Base-by-base conservation (phyloP, 108 stramenopile genomes). In the Pseudonitzschia multistriata region DNA sequence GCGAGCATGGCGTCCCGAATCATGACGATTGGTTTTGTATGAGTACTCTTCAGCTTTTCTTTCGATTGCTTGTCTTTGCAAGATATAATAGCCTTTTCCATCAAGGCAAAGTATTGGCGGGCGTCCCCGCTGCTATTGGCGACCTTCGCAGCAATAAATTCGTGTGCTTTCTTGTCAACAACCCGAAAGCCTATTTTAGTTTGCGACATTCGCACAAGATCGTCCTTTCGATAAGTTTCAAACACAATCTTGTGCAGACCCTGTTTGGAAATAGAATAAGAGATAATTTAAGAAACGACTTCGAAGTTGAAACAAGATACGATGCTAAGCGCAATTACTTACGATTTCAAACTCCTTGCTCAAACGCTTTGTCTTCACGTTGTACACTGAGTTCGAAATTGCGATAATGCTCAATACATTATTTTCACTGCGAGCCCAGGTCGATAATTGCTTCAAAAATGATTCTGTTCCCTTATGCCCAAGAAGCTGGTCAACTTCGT, bases 401-500 rank as follows among this genome's bases (percentile, higher is more conserved):
- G 88, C 92, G 70, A 93, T 83, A 65, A 93, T 24, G 28, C 80
- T 84, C 17, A 93, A 78, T 22, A 55, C n/a, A 28, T 78, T 47
- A 10, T 76, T 68, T 37, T 55, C 54, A 24, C 83, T 65, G 21
- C 57, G 53, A 3, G 84, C 78, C 72, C 71, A 85, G 0, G 49
- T 69, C 14, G 84, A 56, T 3, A 93, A 55, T 36, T 64, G 66
- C 47, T 61, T 59, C 17, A 88, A 75, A 47, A 70, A 76, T 49
- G 52, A 55, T 69, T 85, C 82, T 10, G 67, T 27, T 35, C 30
- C 22, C 4, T 62, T 68, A 13, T 15, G 62, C 67, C 74, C 71
- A 33, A 88, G 54, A 11, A 93, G 55, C 55, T 77, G 75, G 50
- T 93, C 92, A 19, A 93, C 78, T 74, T 93, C 92, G 72, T 93